Evolutionary conservation across 257 asterid species (phyloP).

Genomic region (Primulina huaijiensis): DNA sequence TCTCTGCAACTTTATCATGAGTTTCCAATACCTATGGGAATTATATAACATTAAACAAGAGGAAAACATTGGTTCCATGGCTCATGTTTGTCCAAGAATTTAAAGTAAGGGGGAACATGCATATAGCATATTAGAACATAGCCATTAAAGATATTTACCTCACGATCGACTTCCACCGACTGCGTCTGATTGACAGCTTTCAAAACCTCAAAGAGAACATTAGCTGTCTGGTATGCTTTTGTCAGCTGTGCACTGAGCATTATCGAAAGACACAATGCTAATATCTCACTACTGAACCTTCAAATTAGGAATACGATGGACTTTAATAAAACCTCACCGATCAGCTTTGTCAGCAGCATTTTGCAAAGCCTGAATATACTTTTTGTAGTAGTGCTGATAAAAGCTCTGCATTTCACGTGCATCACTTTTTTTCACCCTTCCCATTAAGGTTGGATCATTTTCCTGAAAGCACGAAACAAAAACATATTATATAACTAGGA

Average conservation of each 20-base stretch:
- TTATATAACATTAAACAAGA: no score
- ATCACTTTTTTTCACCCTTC: conserved; percentile 98
- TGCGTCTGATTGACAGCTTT: conserved; percentile 98
- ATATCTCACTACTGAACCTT: conserved; percentile 9
- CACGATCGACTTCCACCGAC: conserved; percentile 96
- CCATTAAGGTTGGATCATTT: conserved; percentile 93
- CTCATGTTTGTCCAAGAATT: no score
- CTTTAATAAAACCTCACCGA: conserved; percentile 52
- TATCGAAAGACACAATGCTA: conserved; percentile 24
- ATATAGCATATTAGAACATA: conserved; percentile 6
- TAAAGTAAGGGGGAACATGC: conserved; percentile 8
- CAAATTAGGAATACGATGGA: conserved; percentile 17
- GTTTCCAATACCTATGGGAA: conserved; percentile 76
- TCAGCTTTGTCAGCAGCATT: conserved; percentile 98
- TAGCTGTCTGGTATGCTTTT: conserved; percentile 98
- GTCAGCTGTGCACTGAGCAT: conserved; percentile 89
- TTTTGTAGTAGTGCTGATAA: conserved; percentile 95
- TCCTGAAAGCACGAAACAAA: conserved; percentile 53
- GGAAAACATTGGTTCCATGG: no score
- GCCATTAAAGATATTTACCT: conserved; percentile 43
- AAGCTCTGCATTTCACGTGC: conserved; percentile 99
- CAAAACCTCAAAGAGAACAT: conserved; percentile 97
- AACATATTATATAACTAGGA: conserved; percentile 5
- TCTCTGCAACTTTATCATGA: conserved; percentile 28
- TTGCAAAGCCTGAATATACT: conserved; percentile 97